Base-by-base conservation (phyloP, 2,329 filamentous ascomycete species). In the Xylariaceae sp. region DNA sequence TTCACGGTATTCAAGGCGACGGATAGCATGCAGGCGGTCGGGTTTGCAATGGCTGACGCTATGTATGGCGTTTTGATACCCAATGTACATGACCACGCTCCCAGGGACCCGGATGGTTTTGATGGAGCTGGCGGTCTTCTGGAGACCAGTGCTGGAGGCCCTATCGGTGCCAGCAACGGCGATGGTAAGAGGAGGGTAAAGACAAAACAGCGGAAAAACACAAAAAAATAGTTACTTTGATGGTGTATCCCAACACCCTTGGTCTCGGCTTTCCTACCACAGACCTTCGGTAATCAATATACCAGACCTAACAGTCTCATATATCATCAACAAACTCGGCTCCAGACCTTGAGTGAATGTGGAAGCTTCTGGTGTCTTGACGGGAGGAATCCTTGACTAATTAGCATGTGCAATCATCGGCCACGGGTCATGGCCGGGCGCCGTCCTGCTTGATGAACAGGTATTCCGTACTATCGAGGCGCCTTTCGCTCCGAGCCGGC, bases 211-310 rank as follows among this genome's bases (percentile, higher is more conserved):
- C 50, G 62, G 37, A 42, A 42, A 42, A 55, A 30, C 17, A 59
- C 49, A 62, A 63, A 62, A 60, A 57, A 42, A 58, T n/a, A 47
- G 49, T 59, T 67, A 56, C 66, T 68, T 55, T 69, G 69, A 54
- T 67, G 69, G 62, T 70, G 66, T 68, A 69, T 65, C 59, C 59
- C 59, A 64, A 56, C 51, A 60, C 56, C 58, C 55, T 55, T 64
- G 64, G 64, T 64, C 57, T 39, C 34, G 47, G 9, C 35, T 50
- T 55, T 59, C 56, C 30, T 48, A 59, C 5, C 42, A 62, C 47
- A 63, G 64, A 65, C 66, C 61, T 61, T 56, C 57, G 54, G 64
- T 62, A 60, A 55, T 62, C 51, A 71, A 70, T 68, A 69, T 48
- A 51, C 66, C 9, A 66, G 69, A 59, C 69, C 66, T 59, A 42